These are phyloP conservation scores for Pseudocercospora eumusae DNA, from an alignment of 2,329 filamentous ascomycete genomes.

Conservation along the genomic window DNA sequence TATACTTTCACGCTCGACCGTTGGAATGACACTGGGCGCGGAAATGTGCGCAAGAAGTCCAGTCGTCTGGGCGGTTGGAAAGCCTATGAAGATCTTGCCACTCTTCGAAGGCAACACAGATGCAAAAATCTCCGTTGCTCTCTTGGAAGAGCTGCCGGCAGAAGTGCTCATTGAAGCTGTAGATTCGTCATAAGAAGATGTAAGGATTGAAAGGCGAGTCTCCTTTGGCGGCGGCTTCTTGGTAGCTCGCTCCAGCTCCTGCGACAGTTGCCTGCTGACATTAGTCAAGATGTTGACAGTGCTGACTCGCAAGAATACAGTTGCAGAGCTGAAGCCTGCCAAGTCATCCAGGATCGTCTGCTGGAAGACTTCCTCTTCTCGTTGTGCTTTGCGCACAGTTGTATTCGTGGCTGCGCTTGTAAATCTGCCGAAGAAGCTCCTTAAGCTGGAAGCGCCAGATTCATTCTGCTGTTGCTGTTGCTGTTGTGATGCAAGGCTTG, in stretches of 20 bases:
- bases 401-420: conserved; percentile 45
- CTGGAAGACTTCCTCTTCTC: conserved; percentile 64
- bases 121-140: conserved; percentile 76
- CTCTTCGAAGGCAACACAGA: conserved; percentile 87
- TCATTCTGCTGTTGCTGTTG: conserved; percentile 58
- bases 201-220: conserved; percentile 83
- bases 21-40: conserved; percentile 93
- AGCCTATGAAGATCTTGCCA: conserved; percentile 94
- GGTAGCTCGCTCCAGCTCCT: conserved; percentile 89
- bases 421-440: conserved; percentile 77
- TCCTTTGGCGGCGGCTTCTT: conserved; percentile 93
- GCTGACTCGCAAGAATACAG: conserved; percentile 85
- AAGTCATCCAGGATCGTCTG: conserved; percentile 69
- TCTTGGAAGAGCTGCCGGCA: conserved; percentile 54
- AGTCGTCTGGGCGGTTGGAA: conserved; percentile 95
- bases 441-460: conserved; percentile 47
- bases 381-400: conserved; percentile 58
- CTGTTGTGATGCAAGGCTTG: conserved; percentile 24
- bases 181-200: conserved; percentile 84
- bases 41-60: conserved; percentile 92
- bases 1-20: conserved; percentile 93
- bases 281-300: conserved; percentile 79
- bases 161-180: conserved; percentile 61
- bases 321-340: conserved; percentile 68
- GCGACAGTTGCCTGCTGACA: conserved; percentile 69